phyloP scores from a whole-genome alignment of 208 protist species.

The Crithidia bombi region DNA sequence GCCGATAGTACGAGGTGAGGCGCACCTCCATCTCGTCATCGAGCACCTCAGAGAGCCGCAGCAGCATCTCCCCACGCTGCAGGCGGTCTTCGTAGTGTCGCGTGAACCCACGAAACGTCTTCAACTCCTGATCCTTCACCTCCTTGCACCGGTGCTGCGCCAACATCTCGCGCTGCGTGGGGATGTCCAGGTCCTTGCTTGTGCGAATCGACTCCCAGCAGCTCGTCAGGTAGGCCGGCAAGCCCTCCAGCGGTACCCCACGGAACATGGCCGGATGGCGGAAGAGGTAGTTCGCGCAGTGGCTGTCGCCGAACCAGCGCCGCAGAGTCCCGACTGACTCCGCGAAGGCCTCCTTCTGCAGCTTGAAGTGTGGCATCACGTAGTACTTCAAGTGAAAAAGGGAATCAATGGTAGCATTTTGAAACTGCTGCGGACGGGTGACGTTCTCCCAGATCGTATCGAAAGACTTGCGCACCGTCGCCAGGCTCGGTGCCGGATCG shows the following conservation, averaged over 20 bases:
- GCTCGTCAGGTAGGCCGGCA: constrained; percentile 80
- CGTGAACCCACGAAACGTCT: constrained; percentile 56
- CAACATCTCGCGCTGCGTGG: constrained; percentile 96
- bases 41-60: constrained; percentile 57
- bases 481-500: constrained; percentile 75
- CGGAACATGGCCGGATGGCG: constrained; percentile 72
- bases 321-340: constrained; percentile 49
- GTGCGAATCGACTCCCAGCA: constrained; percentile 94
- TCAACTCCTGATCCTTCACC: constrained; percentile 59
- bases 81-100: constrained; percentile 59
- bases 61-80: constrained; percentile 61
- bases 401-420: constrained; percentile 57
- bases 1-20: constrained; percentile 45
- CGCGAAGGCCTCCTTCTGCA: constrained; percentile 75
- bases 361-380: constrained; percentile 86
- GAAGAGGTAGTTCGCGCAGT: constrained; percentile 71
- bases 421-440: constrained; percentile 65
- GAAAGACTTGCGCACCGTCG: constrained; percentile 90
- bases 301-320: constrained; percentile 59
- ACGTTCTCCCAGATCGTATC: constrained; percentile 94
- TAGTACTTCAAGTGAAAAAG: constrained; percentile 79
- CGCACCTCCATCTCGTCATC: constrained; percentile 59
- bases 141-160: constrained; percentile 95
- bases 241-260: constrained; percentile 83
- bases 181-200: constrained; percentile 97